Evolutionary conservation across 1,139 yeast genomes (phyloP).

Genomic region (Candida albicans): DNA sequence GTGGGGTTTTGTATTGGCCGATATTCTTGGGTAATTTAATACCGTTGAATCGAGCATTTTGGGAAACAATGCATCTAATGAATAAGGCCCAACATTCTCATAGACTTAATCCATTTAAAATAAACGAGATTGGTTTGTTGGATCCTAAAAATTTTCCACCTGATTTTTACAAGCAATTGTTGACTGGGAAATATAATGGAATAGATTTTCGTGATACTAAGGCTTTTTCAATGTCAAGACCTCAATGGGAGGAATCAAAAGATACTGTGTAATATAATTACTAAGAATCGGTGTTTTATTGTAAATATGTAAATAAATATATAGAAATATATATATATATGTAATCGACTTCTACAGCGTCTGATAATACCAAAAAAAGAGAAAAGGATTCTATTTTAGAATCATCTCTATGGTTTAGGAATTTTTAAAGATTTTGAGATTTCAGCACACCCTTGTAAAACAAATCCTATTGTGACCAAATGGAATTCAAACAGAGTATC

Average conservation of each 20-base stretch:
- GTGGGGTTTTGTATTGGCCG: constrained; percentile 7
- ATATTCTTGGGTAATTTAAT: constrained; percentile 18
- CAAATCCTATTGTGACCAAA: constrained; percentile 61
- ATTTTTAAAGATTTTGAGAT: constrained; percentile 87
- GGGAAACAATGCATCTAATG: constrained; percentile 36
- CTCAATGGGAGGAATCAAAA: constrained; percentile 14
- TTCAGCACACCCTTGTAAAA: constrained; percentile 85
- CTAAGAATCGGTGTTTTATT: not conserved
- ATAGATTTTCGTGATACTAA: constrained; percentile 25
- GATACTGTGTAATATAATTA: not conserved
- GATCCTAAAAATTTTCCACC: constrained; percentile 40
- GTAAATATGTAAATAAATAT: constrained; percentile 1
- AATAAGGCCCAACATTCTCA: constrained; percentile 38
- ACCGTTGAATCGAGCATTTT: constrained; percentile 39
- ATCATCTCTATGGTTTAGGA: constrained; percentile 75
- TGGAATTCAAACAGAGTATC: constrained; percentile 72
- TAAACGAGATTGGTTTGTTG: constrained; percentile 35
- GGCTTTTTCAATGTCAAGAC: constrained; percentile 19
- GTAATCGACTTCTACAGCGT: not conserved
- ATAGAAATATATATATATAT: not conserved
- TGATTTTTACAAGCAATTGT: constrained; percentile 25
- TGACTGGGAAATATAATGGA: constrained; percentile 27
- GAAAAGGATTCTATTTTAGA: no score
- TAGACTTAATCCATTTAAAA: constrained; percentile 22
- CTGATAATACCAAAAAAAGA: not conserved